Percentiles rank a stretch among this genome's conserved stretches.
Evolutionary conservation across 495 filamentous ascomycete genomes (phyloP).

Genomic region (Hypoxylon cercidicola): DNA sequence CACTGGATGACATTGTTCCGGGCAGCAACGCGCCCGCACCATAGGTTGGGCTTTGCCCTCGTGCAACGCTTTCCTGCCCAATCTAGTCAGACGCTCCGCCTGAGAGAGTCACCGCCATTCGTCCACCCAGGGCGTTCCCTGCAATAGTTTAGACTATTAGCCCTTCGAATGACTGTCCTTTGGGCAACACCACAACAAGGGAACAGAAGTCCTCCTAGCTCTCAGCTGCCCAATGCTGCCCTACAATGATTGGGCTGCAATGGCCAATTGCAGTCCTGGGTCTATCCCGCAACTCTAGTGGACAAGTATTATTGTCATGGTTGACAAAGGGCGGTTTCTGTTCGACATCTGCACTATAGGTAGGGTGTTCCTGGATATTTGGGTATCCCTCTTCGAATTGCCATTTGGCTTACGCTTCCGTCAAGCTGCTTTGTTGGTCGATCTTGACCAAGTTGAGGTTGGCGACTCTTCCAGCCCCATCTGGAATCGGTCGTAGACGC

Average conservation of each 20-base stretch:
- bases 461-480: slow-evolving; percentile 37
- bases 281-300: slow-evolving; percentile 28
- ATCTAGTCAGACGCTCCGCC: slow-evolving; percentile 43
- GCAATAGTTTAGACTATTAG: slow-evolving; percentile 32
- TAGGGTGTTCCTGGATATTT: slow-evolving; percentile 41
- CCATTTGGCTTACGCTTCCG: slow-evolving; percentile 31
- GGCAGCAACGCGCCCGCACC: slow-evolving; percentile 41
- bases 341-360: slow-evolving; percentile 33
- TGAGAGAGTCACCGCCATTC: slow-evolving; percentile 44
- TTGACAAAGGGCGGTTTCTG: slow-evolving; percentile 17
- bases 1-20: slow-evolving; percentile 35
- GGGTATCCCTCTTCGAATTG: slow-evolving; percentile 30
- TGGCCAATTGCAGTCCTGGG: slow-evolving; percentile 28
- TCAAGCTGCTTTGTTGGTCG: slow-evolving; percentile 32
- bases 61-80: slow-evolving; percentile 47
- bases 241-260: slow-evolving; percentile 45
- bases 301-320: slow-evolving; percentile 35
- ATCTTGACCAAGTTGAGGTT: slow-evolving; percentile 40
- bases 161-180: slow-evolving; percentile 25
- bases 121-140: slow-evolving; percentile 39
- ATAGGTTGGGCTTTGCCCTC: slow-evolving; percentile 39
- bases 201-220: slow-evolving; percentile 26
- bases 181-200: slow-evolving; percentile 38
- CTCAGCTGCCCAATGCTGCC: slow-evolving; percentile 50
- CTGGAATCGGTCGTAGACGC: slow-evolving; percentile 40